A percentile compares a stretch with the other conserved stretches of the same genome.
These are phyloP conservation scores for Leishmania arabica DNA, from an alignment of 208 protist species.

Conservation along the genomic window DNA sequence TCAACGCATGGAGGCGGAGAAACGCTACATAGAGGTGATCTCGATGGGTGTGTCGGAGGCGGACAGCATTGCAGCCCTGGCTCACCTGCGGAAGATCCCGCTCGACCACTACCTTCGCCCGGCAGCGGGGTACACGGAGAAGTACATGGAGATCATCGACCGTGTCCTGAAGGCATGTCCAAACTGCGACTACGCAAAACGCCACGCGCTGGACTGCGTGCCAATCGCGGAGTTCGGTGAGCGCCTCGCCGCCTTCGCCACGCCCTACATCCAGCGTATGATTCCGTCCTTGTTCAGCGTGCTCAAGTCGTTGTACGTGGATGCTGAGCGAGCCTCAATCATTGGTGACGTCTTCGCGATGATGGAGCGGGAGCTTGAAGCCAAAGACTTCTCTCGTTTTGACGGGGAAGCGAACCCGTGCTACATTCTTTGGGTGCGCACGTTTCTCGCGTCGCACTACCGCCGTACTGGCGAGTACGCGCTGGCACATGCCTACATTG, in stretches of 20 bases:
- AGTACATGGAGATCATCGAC: constrained; percentile 75
- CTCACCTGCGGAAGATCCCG: constrained; percentile 76
- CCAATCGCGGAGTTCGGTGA: constrained; percentile 72
- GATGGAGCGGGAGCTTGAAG: constrained; percentile 64
- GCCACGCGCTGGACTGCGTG: constrained; percentile 78
- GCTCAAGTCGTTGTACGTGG: constrained; percentile 92
- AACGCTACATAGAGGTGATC: constrained; percentile 79
- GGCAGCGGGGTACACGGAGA: constrained; percentile 42
- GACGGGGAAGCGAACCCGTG: constrained; percentile 63
- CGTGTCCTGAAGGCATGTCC: constrained; percentile 55
- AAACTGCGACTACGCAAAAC: constrained; percentile 59
- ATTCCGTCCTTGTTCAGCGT: constrained; percentile 95
- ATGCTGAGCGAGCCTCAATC: constrained; percentile 57
- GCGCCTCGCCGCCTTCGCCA: constrained; percentile 50
- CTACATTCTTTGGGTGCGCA: constrained; percentile 89
- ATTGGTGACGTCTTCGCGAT: constrained; percentile 80
- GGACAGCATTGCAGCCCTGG: constrained; percentile 82
- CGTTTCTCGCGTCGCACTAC: constrained; percentile 92
- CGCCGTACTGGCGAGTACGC: constrained; percentile 62
- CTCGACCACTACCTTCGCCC: constrained; percentile 63
- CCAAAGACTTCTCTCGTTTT: constrained; percentile 70
- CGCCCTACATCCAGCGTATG: constrained; percentile 82
- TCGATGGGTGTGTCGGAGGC: constrained; percentile 61
- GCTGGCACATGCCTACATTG: constrained; percentile 80
- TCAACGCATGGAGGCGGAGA: constrained; percentile 77